A percentile compares a stretch with the other conserved stretches of the same genome.
These are phyloP conservation scores for Colletotrichum graminicola DNA, from an alignment of 2,329 filamentous ascomycete species.

Conservation along the genomic window DNA sequence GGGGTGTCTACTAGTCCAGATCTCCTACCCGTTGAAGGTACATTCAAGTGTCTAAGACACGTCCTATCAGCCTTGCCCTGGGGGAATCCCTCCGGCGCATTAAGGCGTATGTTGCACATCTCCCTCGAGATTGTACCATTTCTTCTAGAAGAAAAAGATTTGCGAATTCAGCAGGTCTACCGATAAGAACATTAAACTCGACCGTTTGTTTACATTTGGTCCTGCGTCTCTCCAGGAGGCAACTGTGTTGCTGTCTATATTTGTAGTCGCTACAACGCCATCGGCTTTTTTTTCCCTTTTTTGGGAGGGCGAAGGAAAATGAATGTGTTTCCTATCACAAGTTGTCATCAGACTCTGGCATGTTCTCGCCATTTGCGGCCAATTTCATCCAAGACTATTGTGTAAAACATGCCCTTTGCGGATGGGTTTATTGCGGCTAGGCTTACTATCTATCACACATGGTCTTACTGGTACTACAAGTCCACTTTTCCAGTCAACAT, in stretches of 20 bases:
- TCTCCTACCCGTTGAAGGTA: not conserved
- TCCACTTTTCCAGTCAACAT: too few species aligned
- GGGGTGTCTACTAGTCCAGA: too few species aligned
- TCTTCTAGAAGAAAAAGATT: not conserved
- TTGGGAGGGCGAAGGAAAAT: too few species aligned
- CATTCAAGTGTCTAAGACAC: not conserved
- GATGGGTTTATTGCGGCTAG: too few species aligned
- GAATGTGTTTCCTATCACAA: too few species aligned
- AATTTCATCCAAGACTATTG: not conserved
- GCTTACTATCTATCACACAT: too few species aligned
- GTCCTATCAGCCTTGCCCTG: not conserved
- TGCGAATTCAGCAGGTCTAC: not conserved
- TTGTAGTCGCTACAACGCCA: too few species aligned
- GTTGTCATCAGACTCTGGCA: too few species aligned
- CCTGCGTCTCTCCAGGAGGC: not conserved
- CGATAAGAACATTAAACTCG: not conserved
- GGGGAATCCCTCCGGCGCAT: not conserved
- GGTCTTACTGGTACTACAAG: too few species aligned
- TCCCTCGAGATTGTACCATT: not conserved
- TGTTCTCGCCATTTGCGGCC: not conserved
- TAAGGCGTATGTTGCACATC: not conserved
- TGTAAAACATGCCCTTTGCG: not conserved
- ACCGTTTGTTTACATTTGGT: not conserved
- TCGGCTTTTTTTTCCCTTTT: too few species aligned
- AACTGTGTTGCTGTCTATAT: not conserved